These are phyloP conservation scores for Phytophthora litchii DNA, from an alignment of 352 stramenopile species.

Conservation along the genomic window DNA sequence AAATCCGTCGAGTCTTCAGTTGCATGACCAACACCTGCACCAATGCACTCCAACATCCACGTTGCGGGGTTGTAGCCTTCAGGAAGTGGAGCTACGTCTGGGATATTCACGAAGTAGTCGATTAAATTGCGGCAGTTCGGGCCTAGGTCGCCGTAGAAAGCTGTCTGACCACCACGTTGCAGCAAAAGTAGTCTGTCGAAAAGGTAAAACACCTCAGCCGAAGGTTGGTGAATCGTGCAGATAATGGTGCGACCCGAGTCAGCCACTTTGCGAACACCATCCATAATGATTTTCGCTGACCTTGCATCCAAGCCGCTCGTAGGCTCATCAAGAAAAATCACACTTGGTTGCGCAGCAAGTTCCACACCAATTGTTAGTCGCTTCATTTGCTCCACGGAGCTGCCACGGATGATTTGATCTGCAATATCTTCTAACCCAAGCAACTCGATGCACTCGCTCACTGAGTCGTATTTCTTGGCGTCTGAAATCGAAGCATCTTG, in stretches of 20 bases:
- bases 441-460: slow-evolving; percentile 13
- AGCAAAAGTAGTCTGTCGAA: slow-evolving; percentile 82
- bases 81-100: slow-evolving; percentile 2
- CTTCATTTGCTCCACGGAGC: slow-evolving; percentile 20
- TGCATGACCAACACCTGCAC: slow-evolving; percentile 10
- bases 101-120: slow-evolving; percentile 17
- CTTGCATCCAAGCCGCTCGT: slow-evolving; percentile 10
- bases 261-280: slow-evolving; percentile 7
- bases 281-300: slow-evolving; percentile 14
- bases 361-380: slow-evolving; percentile 12
- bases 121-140: slow-evolving; percentile 28
- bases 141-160: slow-evolving; percentile 47
- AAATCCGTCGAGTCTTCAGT: slow-evolving; percentile 14
- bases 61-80: slow-evolving; percentile 12
- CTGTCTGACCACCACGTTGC: slow-evolving; percentile 35
- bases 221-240: slow-evolving; percentile 16
- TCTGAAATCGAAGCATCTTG: slow-evolving; percentile 11
- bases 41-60: slow-evolving; percentile 16
- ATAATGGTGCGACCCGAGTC: slow-evolving; percentile 12
- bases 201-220: slow-evolving; percentile 19
- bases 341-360: slow-evolving; percentile 8
- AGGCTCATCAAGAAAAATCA: slow-evolving; percentile 14
- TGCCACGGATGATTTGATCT: slow-evolving; percentile 17
- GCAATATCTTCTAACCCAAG: slow-evolving; percentile 14
- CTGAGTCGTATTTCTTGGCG: slow-evolving; percentile 10